Conservation (phyloP, 805 yeast species). For the Saccharomycopsis fibuligera region DNA sequence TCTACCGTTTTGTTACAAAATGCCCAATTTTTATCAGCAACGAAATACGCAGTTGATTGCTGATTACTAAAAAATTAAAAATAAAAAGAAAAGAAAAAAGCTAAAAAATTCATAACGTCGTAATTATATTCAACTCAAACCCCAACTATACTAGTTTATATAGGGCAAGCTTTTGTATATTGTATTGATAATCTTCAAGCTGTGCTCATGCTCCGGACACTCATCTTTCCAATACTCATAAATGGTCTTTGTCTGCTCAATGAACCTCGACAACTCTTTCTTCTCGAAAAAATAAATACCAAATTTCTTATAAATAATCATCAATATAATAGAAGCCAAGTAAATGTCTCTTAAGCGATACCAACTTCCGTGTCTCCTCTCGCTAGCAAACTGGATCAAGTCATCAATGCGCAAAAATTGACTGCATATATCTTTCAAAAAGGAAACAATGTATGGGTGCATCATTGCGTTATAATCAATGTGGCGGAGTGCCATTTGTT, state of each 20-base stretch:
- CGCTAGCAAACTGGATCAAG: constrained; percentile 18
- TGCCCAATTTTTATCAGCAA: too few species aligned
- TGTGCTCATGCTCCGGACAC: constrained; percentile 9
- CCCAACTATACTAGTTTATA: too few species aligned
- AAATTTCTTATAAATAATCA: constrained; percentile 20
- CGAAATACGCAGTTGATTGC: too few species aligned
- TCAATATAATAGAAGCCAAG: constrained; percentile 11
- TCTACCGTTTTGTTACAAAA: too few species aligned
- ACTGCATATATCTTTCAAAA: constrained; percentile 18
- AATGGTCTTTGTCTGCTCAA: constrained; percentile 12
- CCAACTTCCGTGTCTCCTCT: constrained; percentile 22
- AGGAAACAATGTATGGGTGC: constrained; percentile 13
- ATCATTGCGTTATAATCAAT: constrained; percentile 13
- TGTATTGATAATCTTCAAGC: constrained; percentile 10
- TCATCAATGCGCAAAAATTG: constrained; percentile 15
- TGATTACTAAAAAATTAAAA: too few species aligned
- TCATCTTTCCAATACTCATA: constrained; percentile 20
- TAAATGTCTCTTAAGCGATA: constrained; percentile 20
- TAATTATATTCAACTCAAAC: too few species aligned
- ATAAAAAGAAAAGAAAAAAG: too few species aligned
- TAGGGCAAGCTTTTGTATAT: constrained; percentile 16
- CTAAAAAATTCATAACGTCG: too few species aligned
- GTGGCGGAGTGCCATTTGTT: not conserved
- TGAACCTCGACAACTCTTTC: constrained; percentile 3
- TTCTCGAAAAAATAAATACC: constrained; percentile 17